Evolutionary conservation across 495 filamentous ascomycete genomes (phyloP).

Genomic region (Evernia prunastri): DNA sequence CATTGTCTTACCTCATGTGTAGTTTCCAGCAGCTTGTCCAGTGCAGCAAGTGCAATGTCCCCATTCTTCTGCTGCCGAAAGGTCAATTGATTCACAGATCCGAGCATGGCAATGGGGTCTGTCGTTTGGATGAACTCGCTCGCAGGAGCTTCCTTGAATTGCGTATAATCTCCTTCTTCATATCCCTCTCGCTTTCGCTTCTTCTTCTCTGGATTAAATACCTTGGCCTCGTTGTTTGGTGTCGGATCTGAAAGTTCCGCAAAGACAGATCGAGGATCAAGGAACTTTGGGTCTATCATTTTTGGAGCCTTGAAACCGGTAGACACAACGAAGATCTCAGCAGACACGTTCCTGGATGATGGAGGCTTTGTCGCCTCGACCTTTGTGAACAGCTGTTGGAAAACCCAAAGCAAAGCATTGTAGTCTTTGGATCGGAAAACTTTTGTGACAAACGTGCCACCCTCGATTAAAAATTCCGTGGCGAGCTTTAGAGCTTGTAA

Average conservation of each 20-base stretch:
- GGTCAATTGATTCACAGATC: slow-evolving; percentile 71
- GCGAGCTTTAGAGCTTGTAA: slow-evolving; percentile 88
- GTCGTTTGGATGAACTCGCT: slow-evolving; percentile 91
- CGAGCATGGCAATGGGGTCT: slow-evolving; percentile 95
- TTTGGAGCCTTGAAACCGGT: slow-evolving; percentile 91
- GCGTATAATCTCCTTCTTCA: slow-evolving; percentile 89
- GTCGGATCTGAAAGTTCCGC: slow-evolving; percentile 84
- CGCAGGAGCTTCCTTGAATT: slow-evolving; percentile 80
- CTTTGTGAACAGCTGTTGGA: slow-evolving; percentile 90
- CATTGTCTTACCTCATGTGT: slow-evolving; percentile 79
- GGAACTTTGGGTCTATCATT: slow-evolving; percentile 81
- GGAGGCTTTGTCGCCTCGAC: slow-evolving; percentile 97
- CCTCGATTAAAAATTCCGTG: slow-evolving; percentile 84
- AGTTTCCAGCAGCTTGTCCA: slow-evolving; percentile 88
- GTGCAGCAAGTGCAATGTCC: slow-evolving; percentile 76
- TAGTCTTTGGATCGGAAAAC: slow-evolving; percentile 98
- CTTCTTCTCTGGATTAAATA: slow-evolving; percentile 95
- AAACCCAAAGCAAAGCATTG: slow-evolving; percentile 93
- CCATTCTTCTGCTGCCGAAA: slow-evolving; percentile 72
- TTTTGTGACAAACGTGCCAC: slow-evolving; percentile 94
- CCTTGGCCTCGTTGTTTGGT: slow-evolving; percentile 94
- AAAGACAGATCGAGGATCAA: slow-evolving; percentile 87
- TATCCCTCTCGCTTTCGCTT: slow-evolving; percentile 97
- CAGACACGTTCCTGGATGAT: slow-evolving; percentile 89
- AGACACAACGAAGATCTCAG: slow-evolving; percentile 97